Evolutionary conservation across 768 basidiomycete genomes (phyloP), one percentile per base, ranked within the genome.

Genomic region (Chalciporus pseudorubinellus): DNA sequence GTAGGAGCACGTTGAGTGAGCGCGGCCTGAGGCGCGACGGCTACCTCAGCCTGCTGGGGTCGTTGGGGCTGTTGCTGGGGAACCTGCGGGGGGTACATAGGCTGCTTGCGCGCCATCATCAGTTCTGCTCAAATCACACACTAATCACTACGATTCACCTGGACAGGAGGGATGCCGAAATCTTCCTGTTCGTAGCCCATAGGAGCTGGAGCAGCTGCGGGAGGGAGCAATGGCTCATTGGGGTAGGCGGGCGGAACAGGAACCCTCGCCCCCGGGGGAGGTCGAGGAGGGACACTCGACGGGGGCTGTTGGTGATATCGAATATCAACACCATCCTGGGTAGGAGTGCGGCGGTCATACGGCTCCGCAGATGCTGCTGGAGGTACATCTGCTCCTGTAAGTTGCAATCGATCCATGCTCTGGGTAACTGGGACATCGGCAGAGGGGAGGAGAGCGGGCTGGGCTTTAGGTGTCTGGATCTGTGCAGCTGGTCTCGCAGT

Each of bases 321-420:
- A 50, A 66, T 65, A 39, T 72, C 71, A 52, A 73, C 74, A 59
- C 73, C 70, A 50, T 73, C 71, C 22, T 68, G 61, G 26, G 63
- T 51, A 39, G 67, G 62, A 1, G 68, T 55, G 19, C 55, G 60
- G 39, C 59, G 60, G 47, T 59, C 57, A 46, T 59, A 64, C 9
- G 60, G 56, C 26, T 66, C 69, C 2, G 50, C 34, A 3, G 54
- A 38, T 5, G 51, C 34, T 42, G n/a, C 55, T 46, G 58, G 16
- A 62, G 65, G 46, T 34, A 69, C 51, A 51, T 80, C 80, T 20
- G 71, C 65, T 11, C 71, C 70, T 11, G 61, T 63, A n/a, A 83
- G 61, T 43, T 72, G 78, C 65, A 83, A 39, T 46, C 75, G 73
- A 22, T 76, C 81, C 68, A 82, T 71, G 10, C 67, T 64, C 24